Conservation (phyloP, 495 filamentous ascomycete species). For the Daldinia decipiens region DNA sequence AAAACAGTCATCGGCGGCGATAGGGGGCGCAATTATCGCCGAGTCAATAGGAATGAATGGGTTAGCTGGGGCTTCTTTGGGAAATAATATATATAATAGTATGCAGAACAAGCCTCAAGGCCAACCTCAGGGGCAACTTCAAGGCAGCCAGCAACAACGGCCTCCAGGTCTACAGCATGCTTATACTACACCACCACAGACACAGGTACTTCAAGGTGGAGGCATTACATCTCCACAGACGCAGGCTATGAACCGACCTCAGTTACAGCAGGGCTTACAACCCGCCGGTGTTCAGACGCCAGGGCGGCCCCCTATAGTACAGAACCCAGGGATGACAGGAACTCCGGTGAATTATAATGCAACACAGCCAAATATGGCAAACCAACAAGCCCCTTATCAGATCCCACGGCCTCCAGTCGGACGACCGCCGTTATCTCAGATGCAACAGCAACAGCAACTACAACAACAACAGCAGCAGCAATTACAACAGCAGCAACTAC, state of each 20-base stretch:
- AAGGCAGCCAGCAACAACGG: slow-evolving; percentile 26
- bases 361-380: slow-evolving; percentile 15
- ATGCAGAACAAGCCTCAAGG: slow-evolving; percentile 22
- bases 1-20: slow-evolving; percentile 39
- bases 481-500: not conserved
- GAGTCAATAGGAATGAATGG: slow-evolving; percentile 41
- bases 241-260: slow-evolving; percentile 22
- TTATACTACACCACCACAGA: slow-evolving; percentile 40
- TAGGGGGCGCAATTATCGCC: slow-evolving; percentile 41
- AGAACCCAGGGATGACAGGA: slow-evolving; percentile 34
- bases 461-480: not conserved
- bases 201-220: slow-evolving; percentile 21
- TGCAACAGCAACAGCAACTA: slow-evolving; percentile 4
- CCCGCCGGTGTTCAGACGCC: slow-evolving; percentile 29
- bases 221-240: slow-evolving; percentile 11
- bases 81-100: slow-evolving; percentile 29
- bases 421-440: slow-evolving; percentile 26
- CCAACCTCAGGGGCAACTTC: not conserved
- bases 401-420: slow-evolving; percentile 30
- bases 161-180: slow-evolving; percentile 40
- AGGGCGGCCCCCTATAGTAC: slow-evolving; percentile 40
- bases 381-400: slow-evolving; percentile 22
- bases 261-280: slow-evolving; percentile 30
- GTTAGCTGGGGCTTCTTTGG: slow-evolving; percentile 38
- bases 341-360: slow-evolving; percentile 19